Conservation (phyloP, 1,139 yeast species). For the Saccharomyces hybrid region DNA sequence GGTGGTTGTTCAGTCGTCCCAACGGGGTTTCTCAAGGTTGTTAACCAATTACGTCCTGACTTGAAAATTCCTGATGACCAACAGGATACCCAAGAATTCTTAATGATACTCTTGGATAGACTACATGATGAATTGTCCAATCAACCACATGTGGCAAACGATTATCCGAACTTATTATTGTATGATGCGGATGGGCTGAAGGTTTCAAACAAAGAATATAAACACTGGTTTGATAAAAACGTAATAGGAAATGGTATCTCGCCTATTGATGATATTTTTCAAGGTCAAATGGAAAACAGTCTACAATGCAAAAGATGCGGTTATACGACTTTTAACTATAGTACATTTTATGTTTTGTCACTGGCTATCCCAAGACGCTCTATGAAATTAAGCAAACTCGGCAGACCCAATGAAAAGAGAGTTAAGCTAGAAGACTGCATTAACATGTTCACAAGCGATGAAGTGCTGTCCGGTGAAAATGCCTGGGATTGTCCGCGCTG, state of each 20-base stretch:
- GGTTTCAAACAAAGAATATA: conserved; percentile 42
- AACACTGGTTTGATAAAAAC: conserved; percentile 50
- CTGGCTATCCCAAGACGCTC: conserved; percentile 49
- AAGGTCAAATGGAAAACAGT: conserved; percentile 61
- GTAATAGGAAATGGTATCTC: conserved; percentile 53
- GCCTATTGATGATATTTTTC: conserved; percentile 55
- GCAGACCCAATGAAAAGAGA: conserved; percentile 31
- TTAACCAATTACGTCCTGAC: conserved; percentile 53
- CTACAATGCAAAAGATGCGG: conserved; percentile 60
- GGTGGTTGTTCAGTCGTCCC: conserved; percentile 62
- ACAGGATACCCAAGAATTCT: conserved; percentile 72
- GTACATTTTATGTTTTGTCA: conserved; percentile 57
- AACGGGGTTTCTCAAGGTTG: conserved; percentile 49
- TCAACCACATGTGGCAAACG: conserved; percentile 34
- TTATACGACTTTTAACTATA: conserved; percentile 47
- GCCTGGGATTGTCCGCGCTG: conserved; percentile 78
- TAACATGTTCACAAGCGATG: conserved; percentile 59
- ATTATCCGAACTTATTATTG: conserved; percentile 33
- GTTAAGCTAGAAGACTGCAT: conserved; percentile 54
- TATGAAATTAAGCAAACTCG: conserved; percentile 19
- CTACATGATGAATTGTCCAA: conserved; percentile 59
- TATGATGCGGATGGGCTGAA: conserved; percentile 33
- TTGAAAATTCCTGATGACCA: conserved; percentile 63
- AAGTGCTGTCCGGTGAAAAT: conserved; percentile 60
- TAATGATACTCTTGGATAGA: conserved; percentile 56